Percentiles rank a stretch among this genome's conserved stretches.
phyloP scores from a whole-genome alignment of 139 green algal species.

The Mychonastes homosphaera region DNA sequence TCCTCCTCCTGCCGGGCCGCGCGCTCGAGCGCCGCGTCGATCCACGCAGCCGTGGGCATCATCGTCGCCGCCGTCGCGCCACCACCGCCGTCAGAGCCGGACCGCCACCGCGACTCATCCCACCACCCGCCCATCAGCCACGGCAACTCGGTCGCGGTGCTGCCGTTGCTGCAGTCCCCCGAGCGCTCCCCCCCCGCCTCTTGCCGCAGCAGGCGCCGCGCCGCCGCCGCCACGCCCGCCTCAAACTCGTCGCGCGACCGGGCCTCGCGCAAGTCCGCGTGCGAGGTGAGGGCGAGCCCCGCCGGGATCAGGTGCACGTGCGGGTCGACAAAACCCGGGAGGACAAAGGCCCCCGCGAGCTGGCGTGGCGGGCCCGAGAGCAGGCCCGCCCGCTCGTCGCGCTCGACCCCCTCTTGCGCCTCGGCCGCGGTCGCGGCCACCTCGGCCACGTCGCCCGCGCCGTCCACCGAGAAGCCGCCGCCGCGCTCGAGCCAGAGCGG shows the following conservation, averaged over 20 bases:
- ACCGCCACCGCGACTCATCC: constrained; percentile 27
- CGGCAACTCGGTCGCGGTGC: background rate
- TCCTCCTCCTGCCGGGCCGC: too few species aligned
- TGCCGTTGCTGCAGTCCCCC: constrained; percentile 8
- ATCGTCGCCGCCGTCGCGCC: constrained; percentile 18
- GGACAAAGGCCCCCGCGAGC: too few species aligned
- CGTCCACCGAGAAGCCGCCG: too few species aligned
- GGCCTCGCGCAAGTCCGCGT: constrained; percentile 31
- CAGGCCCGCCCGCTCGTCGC: too few species aligned
- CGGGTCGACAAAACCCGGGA: constrained; percentile 49
- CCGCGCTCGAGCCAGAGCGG: too few species aligned
- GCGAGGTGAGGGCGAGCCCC: constrained; percentile 34
- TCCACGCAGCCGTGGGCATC: constrained; percentile 27
- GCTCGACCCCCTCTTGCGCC: too few species aligned
- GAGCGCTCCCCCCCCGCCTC: background rate
- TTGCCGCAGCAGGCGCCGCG: background rate
- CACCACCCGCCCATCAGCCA: constrained; percentile 53
- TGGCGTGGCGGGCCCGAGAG: too few species aligned
- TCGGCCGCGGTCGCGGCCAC: too few species aligned
- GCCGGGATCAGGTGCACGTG: constrained; percentile 53
- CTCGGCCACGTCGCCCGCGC: too few species aligned
- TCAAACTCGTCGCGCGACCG: constrained; percentile 16
- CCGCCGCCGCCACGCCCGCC: constrained; percentile 1
- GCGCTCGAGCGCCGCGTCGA: constrained; percentile 25
- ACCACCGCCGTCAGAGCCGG: background rate